Conservation (phyloP, 371 early-diverging fungal genomes). For the Lichtheimia hyalospora region DNA sequence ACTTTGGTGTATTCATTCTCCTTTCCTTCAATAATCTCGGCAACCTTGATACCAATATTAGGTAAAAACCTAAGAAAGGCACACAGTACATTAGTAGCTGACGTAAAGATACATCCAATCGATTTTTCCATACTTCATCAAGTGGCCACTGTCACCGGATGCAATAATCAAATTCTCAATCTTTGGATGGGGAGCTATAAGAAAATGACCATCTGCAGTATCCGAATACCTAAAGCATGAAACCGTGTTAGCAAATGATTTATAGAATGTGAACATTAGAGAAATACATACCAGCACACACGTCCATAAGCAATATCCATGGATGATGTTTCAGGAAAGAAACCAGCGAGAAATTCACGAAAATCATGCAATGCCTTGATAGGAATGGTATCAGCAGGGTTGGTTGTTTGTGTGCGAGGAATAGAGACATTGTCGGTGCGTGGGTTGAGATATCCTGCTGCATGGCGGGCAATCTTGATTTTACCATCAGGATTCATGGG, state of each 20-base stretch:
- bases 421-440: conserved; percentile 16
- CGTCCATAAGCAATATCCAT: conserved; percentile 19
- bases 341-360: conserved; percentile 16
- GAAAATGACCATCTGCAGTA: conserved; percentile 38
- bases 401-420: conserved; percentile 22
- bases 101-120: background rate
- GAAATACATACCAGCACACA: conserved; percentile 7
- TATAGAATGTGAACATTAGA: too few relatives aligned
- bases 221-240: conserved; percentile 29
- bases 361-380: conserved; percentile 16
- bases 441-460: conserved; percentile 15
- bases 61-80: conserved; percentile 24
- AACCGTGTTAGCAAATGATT: too few relatives aligned
- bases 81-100: background rate
- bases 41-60: conserved; percentile 27
- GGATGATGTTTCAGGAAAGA: conserved; percentile 17
- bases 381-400: conserved; percentile 23
- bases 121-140: conserved; percentile 28
- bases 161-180: conserved; percentile 30
- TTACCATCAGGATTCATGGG: conserved; percentile 16
- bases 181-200: conserved; percentile 36
- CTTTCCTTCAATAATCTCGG: conserved; percentile 26
- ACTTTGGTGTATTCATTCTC: conserved; percentile 22
- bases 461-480: conserved; percentile 16
- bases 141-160: conserved; percentile 43